phyloP scores from a whole-genome alignment of 148 eudicot genomes.

The Vaccinium darrowii region DNA sequence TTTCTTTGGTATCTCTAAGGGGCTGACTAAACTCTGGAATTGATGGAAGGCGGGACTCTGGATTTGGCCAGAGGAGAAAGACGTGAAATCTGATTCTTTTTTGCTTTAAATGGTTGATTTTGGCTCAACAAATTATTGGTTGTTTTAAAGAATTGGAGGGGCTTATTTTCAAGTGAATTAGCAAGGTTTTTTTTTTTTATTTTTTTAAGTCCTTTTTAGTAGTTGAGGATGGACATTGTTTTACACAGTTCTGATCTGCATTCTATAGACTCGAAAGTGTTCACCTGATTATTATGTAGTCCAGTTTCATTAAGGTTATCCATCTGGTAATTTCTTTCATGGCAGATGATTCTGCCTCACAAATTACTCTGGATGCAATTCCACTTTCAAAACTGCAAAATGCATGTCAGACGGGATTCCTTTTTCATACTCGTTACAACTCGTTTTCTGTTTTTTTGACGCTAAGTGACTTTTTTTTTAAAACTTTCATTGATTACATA shows the following conservation, averaged over 20 bases:
- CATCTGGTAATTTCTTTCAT: background rate
- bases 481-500: background rate
- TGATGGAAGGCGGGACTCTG: constrained; percentile 11
- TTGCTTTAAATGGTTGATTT: background rate
- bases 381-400: background rate
- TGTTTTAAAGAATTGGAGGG: background rate
- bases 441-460: background rate
- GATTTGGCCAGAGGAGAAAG: background rate
- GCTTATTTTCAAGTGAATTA: background rate
- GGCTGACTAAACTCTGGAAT: background rate
- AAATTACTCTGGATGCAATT: background rate
- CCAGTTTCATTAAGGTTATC: background rate
- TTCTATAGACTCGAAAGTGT: background rate
- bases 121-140: background rate
- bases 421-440: background rate
- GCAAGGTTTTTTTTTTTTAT: background rate
- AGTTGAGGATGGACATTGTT: background rate
- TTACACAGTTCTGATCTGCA: background rate
- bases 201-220: background rate
- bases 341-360: background rate
- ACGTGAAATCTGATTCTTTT: background rate
- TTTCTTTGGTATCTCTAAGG: background rate
- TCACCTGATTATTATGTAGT: background rate
- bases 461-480: background rate
- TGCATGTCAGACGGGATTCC: background rate